A percentile compares a stretch with the other conserved stretches of the same genome.
Evolutionary conservation across 768 basidiomycete genomes (phyloP).

Genomic region (Kwoniella dejecticola): DNA sequence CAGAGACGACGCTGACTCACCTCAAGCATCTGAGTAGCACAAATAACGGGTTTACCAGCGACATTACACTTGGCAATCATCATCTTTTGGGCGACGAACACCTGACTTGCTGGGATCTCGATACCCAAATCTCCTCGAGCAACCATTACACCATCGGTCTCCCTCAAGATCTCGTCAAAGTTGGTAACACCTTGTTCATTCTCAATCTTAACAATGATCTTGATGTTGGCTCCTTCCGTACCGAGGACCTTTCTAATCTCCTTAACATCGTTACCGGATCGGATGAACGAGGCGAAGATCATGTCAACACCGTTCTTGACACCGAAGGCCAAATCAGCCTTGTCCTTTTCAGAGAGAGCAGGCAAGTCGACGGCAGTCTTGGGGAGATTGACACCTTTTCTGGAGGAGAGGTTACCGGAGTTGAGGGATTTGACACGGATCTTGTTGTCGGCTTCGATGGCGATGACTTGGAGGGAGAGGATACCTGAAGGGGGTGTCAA

Average conservation of each 20-base stretch:
- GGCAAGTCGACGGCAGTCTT: constrained; percentile 97
- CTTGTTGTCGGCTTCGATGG: constrained; percentile 77
- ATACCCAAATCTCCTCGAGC: constrained; percentile 99
- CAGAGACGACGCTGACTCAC: constrained; percentile 58
- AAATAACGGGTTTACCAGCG: constrained; percentile 95
- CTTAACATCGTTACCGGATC: constrained; percentile 86
- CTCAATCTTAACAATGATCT: constrained; percentile 99
- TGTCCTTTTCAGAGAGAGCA: constrained; percentile 96
- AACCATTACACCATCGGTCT: constrained; percentile 98
- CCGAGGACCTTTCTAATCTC: constrained; percentile 93
- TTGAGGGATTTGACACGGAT: constrained; percentile 85
- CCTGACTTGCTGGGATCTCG: constrained; percentile 98
- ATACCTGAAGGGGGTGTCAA: constrained; percentile 63
- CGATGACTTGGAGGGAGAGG: constrained; percentile 85
- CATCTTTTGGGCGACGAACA: constrained; percentile 99
- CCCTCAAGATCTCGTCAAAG: constrained; percentile 96
- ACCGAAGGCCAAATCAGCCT: constrained; percentile 88
- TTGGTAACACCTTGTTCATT: constrained; percentile 98
- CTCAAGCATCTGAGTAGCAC: constrained; percentile 99
- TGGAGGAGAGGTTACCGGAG: constrained; percentile 87
- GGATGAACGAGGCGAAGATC: constrained; percentile 99
- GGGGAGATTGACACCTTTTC: constrained; percentile 98
- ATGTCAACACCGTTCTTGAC: constrained; percentile 98
- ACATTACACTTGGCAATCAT: constrained; percentile 99
- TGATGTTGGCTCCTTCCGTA: constrained; percentile 91